Percentiles rank a stretch among this genome's conserved stretches.
Evolutionary conservation across 1,284 basidiomycete genomes (phyloP).

Genomic region (Meira nashicola): DNA sequence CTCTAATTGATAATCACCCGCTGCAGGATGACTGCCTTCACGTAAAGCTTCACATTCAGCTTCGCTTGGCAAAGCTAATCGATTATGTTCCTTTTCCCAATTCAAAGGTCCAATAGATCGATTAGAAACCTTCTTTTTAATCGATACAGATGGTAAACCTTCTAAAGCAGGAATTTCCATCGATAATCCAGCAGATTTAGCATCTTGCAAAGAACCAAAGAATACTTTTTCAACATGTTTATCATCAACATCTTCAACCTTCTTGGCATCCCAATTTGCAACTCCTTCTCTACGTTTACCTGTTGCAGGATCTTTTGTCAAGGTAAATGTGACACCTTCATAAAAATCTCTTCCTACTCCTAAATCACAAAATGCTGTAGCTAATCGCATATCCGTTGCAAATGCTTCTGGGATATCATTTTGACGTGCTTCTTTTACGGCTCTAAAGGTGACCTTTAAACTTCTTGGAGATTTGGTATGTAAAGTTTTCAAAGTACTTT

Average conservation of each 20-base stretch:
- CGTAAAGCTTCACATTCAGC: constrained; percentile 44
- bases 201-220: constrained; percentile 33
- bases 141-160: constrained; percentile 12
- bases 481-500: constrained; percentile 32
- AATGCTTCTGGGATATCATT: constrained; percentile 41
- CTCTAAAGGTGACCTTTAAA: constrained; percentile 43
- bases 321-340: constrained; percentile 42
- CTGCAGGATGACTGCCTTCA: constrained; percentile 42
- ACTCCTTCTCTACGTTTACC: constrained; percentile 41
- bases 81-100: constrained; percentile 43
- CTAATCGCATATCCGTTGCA: constrained; percentile 46
- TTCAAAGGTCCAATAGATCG: constrained; percentile 37
- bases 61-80: constrained; percentile 44
- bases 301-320: constrained; percentile 42
- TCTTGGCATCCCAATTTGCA: constrained; percentile 33
- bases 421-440: constrained; percentile 28
- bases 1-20: constrained; percentile 32
- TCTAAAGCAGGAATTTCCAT: constrained; percentile 27
- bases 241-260: constrained; percentile 40
- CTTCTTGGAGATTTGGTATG: constrained; percentile 41
- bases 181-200: constrained; percentile 29
- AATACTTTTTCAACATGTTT: constrained; percentile 29
- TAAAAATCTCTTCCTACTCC: constrained; percentile 52
- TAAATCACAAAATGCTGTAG: constrained; percentile 50
- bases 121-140: constrained; percentile 21